phyloP scores from a whole-genome alignment of 176 grass and related monocot genomes.

The Juncus effusus region DNA sequence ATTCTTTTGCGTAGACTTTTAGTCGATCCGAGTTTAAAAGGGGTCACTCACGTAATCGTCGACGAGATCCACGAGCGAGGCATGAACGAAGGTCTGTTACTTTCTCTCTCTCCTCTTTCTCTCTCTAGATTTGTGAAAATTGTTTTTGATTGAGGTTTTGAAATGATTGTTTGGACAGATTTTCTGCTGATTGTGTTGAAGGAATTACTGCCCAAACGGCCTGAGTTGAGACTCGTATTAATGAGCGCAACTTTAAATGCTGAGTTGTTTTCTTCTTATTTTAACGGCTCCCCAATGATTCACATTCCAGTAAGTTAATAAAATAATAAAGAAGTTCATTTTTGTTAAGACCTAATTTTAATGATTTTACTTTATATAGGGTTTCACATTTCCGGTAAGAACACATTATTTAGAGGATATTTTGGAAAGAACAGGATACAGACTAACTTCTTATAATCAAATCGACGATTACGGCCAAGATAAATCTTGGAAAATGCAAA shows the following conservation, averaged over 20 bases:
- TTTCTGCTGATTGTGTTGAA: slow-evolving; percentile 99
- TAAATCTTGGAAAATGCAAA: slow-evolving; percentile 99
- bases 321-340: slow-evolving; percentile 6
- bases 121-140: background rate
- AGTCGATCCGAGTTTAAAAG: slow-evolving; percentile 84
- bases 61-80: slow-evolving; percentile 99
- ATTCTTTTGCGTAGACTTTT: slow-evolving; percentile 88
- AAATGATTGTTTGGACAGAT: slow-evolving; percentile 37
- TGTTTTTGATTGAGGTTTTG: too few relatives aligned
- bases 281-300: slow-evolving; percentile 86
- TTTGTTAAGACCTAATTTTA: background rate
- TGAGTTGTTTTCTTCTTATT: slow-evolving; percentile 97
- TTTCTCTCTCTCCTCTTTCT: slow-evolving; percentile 8
- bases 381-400: slow-evolving; percentile 92
- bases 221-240: slow-evolving; percentile 85
- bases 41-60: slow-evolving; percentile 93
- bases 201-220: slow-evolving; percentile 76
- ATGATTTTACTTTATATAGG: slow-evolving; percentile 35
- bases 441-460: slow-evolving; percentile 90
- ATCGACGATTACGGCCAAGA: slow-evolving; percentile 99
- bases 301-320: slow-evolving; percentile 80
- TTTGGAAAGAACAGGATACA: slow-evolving; percentile 77
- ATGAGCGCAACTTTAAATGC: slow-evolving; percentile 99
- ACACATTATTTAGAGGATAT: slow-evolving; percentile 87
- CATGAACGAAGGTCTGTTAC: slow-evolving; percentile 94